Base-by-base conservation (phyloP, 1,284 basidiomycete species). In the Moesziomyces aphidis region DNA sequence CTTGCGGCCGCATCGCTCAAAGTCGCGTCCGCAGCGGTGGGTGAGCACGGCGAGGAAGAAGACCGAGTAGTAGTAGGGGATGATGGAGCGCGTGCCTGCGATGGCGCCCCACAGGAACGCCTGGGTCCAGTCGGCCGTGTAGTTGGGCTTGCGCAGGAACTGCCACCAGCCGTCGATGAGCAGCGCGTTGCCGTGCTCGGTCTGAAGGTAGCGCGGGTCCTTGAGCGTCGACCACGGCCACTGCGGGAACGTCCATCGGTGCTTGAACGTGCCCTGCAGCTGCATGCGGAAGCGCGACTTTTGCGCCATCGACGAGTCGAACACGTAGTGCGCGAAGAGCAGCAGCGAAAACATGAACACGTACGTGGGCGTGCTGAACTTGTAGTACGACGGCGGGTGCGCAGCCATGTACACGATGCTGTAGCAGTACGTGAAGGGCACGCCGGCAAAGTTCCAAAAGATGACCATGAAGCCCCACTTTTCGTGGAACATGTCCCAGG, bases 231-330 rank as follows among this genome's bases (percentile, higher is more conserved):
- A 89, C 86, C 93, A 90, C 0, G 96, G 96, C 26, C 97, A 88
- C 83, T 96, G 93, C 59, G 96, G 96, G 90, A 99, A 99, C 0
- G 95, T 73, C 86, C 91, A 79, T 10, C 83, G 92, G 57, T 89
- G 89, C 82, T 90, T 92, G 77, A 93, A 93, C 36, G 94, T 94
- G 82, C 94, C 84, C 61, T 86, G 93, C 46, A 92, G 92, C 85
- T 97, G 92, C 92, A 97, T 96, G 85, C 97, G 96, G 90, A 98
- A 98, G 73, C 91, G 90, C 73, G 93, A 95, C 87, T 99, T 99
- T 84, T 99, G 96, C 4, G 94, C 91, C 94, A 97, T 97, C 9
- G 94, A 89, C 15, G 92, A 91, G 84, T 99, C 96, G 88, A 93
- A 98, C 77, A 75, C 54, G 50, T 54, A 68, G 55, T 82, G 73